These are phyloP conservation scores for Coemansia guatemalensis DNA, from an alignment of 192 early-diverging fungal species.

Conservation along the genomic window DNA sequence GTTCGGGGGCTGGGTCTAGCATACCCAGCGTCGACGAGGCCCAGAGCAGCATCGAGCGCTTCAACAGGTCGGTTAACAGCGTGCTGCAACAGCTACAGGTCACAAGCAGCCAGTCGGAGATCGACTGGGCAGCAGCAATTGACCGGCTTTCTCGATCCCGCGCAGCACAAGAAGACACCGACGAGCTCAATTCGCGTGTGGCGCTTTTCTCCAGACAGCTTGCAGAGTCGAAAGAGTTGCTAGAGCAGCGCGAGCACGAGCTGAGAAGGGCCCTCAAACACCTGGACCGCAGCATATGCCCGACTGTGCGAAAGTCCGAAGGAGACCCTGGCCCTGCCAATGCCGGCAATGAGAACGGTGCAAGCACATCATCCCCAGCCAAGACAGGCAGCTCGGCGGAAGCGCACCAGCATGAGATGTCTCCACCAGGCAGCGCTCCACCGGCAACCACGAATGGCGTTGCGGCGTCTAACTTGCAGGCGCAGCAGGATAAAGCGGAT, in stretches of 20 bases:
- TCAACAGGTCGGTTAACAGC: slow-evolving; percentile 36
- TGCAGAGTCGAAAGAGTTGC: slow-evolving; percentile 35
- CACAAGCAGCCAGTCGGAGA: slow-evolving; percentile 12
- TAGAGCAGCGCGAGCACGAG: slow-evolving; percentile 39
- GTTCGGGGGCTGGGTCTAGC: not conserved
- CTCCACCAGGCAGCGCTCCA: not conserved
- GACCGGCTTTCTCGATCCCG: slow-evolving; percentile 34
- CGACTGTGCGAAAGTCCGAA: slow-evolving; percentile 27
- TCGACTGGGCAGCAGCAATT: slow-evolving; percentile 37
- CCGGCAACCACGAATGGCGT: slow-evolving; percentile 3
- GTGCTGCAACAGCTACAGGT: slow-evolving; percentile 35
- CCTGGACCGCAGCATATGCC: slow-evolving; percentile 53
- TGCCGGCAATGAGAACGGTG: slow-evolving; percentile 1
- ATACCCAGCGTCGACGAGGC: slow-evolving; percentile 2
- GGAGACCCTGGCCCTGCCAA: not conserved
- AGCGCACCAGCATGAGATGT: not conserved
- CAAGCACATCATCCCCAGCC: not conserved
- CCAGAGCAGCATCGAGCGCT: slow-evolving; percentile 27
- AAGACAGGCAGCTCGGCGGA: slow-evolving; percentile 3
- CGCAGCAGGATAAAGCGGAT: slow-evolving; percentile 48
- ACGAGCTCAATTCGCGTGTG: slow-evolving; percentile 38
- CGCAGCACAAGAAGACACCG: slow-evolving; percentile 29
- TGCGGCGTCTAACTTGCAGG: slow-evolving; percentile 17
- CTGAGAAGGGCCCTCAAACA: slow-evolving; percentile 50
- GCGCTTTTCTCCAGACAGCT: slow-evolving; percentile 38